Base-by-base conservation (phyloP, 441 rosid genomes). In the Populus hybrid region DNA sequence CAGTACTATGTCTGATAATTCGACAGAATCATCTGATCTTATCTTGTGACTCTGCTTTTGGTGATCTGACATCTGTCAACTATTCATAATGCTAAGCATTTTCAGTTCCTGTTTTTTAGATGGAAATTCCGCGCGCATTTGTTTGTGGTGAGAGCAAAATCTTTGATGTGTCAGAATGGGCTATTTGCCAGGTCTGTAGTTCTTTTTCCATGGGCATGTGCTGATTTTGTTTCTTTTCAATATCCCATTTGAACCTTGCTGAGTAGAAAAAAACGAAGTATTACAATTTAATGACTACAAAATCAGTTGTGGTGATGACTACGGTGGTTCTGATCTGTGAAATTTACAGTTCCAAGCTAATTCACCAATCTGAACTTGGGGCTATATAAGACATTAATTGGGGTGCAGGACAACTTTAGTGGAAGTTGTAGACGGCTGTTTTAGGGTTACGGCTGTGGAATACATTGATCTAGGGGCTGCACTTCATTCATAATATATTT, bases 81-180 rank as follows among this genome's bases (percentile, higher is more conserved):
- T 76, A n/a, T 79, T 68, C 32, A 63, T 74, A 63, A n/a, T 79
- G 46, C 73, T 83, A 69, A 57, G 20, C 74, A 70, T 64, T 6
- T 77, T 76, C 75, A 4, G 73, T 79, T 77, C 67, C 63, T 82
- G 70, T 73, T 70, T 71, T 72, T 20, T 67, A 96, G 99, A 86
- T 92, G 86, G 99, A 97, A 84, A 97, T 97, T 78, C 99, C 99
- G 0, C 92, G 95, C 6, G 99, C 99, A 76, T 97, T 95, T 92
- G 99, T 94, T 74, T 96, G 99, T 78, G 99, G 96, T 6, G 99
- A 94, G 85, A 91, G 97, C 92, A 96, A 94, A 86, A 87, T 94
- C 82, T 96, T 94, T 87, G 99, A 96, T 78, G 99, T 91, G 54
- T 96, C 99, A 77, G 99, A 97, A 82, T 95, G 99, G 99, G 99